Conservation (phyloP, 129 eudicot genomes). For the Ambrosia trifida region DNA sequence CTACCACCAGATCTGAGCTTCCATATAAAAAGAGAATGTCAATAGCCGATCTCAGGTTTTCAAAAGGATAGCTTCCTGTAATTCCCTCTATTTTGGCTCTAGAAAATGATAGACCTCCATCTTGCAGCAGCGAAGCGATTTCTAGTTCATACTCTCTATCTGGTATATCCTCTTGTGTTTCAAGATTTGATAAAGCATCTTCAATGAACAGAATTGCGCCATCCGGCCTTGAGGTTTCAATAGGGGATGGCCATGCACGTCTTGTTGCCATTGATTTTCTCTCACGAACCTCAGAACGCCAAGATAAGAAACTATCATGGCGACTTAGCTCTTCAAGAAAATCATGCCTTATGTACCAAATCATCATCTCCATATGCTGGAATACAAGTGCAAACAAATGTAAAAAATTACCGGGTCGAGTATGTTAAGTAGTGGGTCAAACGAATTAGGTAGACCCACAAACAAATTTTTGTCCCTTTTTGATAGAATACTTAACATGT, state of each 20-base stretch:
- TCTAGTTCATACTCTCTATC: slow-evolving; percentile 49
- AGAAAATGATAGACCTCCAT: slow-evolving; percentile 50
- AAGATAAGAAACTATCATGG: slow-evolving; percentile 38
- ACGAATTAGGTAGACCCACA: background rate
- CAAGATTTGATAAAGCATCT: slow-evolving; percentile 87
- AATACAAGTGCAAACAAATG: slow-evolving; percentile 15
- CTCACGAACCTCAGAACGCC: slow-evolving; percentile 41
- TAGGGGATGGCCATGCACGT: slow-evolving; percentile 89
- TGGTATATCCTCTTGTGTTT: slow-evolving; percentile 45
- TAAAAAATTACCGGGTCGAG: slow-evolving; percentile 1
- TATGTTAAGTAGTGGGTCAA: slow-evolving; percentile 1
- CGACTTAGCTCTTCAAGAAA: slow-evolving; percentile 63
- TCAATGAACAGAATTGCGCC: slow-evolving; percentile 71
- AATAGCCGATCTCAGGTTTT: slow-evolving; percentile 70
- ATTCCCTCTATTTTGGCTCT: slow-evolving; percentile 66
- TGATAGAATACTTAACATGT: background rate
- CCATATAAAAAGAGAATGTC: slow-evolving; percentile 85
- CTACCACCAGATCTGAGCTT: slow-evolving; percentile 85
- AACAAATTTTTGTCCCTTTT: background rate
- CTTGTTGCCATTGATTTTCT: slow-evolving; percentile 67
- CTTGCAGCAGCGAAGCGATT: slow-evolving; percentile 59
- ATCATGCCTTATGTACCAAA: slow-evolving; percentile 79
- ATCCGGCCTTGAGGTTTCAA: slow-evolving; percentile 39
- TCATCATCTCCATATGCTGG: slow-evolving; percentile 90
- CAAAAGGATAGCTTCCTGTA: slow-evolving; percentile 83